Percentiles rank a stretch among this genome's conserved stretches.
These are phyloP conservation scores for Saccharomyces hybrid DNA, from an alignment of 1,139 yeast species.

Conservation along the genomic window DNA sequence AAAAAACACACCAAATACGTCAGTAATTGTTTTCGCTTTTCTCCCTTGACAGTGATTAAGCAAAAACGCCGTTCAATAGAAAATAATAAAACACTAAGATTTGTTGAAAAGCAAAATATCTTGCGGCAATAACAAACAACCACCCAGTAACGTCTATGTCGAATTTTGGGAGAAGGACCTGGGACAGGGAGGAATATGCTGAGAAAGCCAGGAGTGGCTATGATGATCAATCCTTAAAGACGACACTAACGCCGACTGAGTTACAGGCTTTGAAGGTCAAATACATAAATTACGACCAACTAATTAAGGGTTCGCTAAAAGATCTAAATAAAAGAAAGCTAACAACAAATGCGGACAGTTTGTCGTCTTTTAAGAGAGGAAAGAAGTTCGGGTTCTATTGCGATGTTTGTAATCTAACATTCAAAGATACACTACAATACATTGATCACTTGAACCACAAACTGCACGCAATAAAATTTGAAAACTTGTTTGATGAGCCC, in stretches of 20 bases:
- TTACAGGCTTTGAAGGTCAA: constrained; percentile 17
- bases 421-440: constrained; percentile 71
- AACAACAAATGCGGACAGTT: constrained; percentile 32
- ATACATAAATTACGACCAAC: constrained; percentile 20
- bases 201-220: constrained; percentile 35
- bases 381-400: constrained; percentile 78
- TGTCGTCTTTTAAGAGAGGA: constrained; percentile 42
- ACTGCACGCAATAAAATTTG: constrained; percentile 42
- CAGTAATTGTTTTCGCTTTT: neutral
- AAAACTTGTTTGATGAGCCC: constrained; percentile 30
- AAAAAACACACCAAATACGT: neutral
- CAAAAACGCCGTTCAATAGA: neutral
- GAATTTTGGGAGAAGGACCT: constrained; percentile 54
- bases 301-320: constrained; percentile 34
- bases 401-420: constrained; percentile 69
- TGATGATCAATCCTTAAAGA: constrained; percentile 9
- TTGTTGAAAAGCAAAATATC: no score
- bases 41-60: neutral
- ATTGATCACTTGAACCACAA: constrained; percentile 79
- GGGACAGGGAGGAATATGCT: constrained; percentile 64
- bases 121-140: no score
- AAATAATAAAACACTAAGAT: neutral
- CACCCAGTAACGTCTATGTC: constrained; percentile 11
- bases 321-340: constrained; percentile 42
- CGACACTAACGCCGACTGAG: constrained; percentile 12